These are phyloP conservation scores for Cladosporium colombiae DNA, from an alignment of 2,329 filamentous ascomycete genomes.

Conservation along the genomic window DNA sequence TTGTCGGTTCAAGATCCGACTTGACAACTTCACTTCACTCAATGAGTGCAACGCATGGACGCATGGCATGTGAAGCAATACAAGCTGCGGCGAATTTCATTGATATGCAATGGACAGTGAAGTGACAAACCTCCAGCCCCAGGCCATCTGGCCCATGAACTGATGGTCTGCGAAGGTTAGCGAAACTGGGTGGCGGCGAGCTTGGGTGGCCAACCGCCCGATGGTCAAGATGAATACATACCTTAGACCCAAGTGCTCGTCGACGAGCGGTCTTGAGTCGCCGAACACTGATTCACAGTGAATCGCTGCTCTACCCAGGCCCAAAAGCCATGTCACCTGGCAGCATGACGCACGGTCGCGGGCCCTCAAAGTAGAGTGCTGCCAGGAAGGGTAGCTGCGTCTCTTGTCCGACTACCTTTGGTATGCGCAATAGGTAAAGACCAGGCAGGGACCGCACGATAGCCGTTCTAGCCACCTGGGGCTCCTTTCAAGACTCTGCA, in stretches of 20 bases:
- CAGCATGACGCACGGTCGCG: neutral
- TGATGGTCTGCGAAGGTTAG: neutral
- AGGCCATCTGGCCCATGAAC: constrained; percentile 1
- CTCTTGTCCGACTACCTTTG: neutral
- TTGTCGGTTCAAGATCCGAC: neutral
- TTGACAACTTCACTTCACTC: neutral
- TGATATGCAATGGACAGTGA: neutral
- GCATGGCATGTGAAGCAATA: neutral
- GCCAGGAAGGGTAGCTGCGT: neutral
- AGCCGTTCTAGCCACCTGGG: neutral
- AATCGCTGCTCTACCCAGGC: neutral
- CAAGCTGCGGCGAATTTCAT: too few relatives aligned
- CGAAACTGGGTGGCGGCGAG: constrained; percentile 1
- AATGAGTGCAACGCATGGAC: neutral
- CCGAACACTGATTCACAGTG: neutral
- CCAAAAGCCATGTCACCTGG: neutral
- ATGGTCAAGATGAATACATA: neutral
- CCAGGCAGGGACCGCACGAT: neutral
- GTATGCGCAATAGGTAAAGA: neutral
- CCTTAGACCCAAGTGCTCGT: constrained; percentile 1
- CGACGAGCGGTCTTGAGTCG: constrained; percentile 1
- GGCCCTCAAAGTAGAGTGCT: neutral
- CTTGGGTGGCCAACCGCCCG: neutral
- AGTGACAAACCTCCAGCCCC: constrained; percentile 9
- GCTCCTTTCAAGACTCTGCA: neutral